A percentile compares a stretch with the other conserved stretches of the same genome.
Conservation (phyloP, 2,329 filamentous ascomycete species). For the Periconia sp. region DNA sequence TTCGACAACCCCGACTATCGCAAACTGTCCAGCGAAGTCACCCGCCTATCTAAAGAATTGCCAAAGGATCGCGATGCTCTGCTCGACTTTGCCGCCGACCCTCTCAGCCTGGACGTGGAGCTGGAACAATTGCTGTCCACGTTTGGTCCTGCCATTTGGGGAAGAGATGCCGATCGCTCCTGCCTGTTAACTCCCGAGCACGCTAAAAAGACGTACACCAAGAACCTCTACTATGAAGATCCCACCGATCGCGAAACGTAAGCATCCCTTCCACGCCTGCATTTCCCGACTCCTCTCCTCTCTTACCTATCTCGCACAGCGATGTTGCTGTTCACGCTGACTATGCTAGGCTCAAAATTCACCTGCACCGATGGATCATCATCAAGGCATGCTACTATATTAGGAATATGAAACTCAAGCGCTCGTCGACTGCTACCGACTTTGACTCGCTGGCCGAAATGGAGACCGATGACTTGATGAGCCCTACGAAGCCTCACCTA, state of each 20-base stretch:
- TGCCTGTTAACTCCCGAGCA: slow-evolving; percentile 35
- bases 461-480: slow-evolving; percentile 26
- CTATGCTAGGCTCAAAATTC: slow-evolving; percentile 33
- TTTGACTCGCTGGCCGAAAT: slow-evolving; percentile 34
- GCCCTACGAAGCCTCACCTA: slow-evolving; percentile 13
- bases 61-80: slow-evolving; percentile 40
- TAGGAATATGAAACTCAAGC: slow-evolving; percentile 41
- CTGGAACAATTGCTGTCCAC: slow-evolving; percentile 35
- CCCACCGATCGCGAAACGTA: slow-evolving; percentile 36
- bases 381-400: slow-evolving; percentile 44
- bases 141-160: slow-evolving; percentile 40
- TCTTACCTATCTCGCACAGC: background rate
- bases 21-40: slow-evolving; percentile 39
- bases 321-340: background rate
- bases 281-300: background rate
- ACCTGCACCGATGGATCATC: slow-evolving; percentile 43
- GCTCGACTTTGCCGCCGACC: slow-evolving; percentile 40
- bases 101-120: slow-evolving; percentile 31
- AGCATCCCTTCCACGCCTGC: too few species aligned
- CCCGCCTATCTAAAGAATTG: slow-evolving; percentile 38
- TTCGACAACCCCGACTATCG: slow-evolving; percentile 42
- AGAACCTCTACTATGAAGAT: slow-evolving; percentile 35
- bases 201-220: slow-evolving; percentile 39
- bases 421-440: slow-evolving; percentile 31
- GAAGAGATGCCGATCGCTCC: slow-evolving; percentile 34